Evolutionary conservation across 352 stramenopile species (phyloP), one percentile per base, ranked within the genome.

Genomic region (Phytopythium helicoides): DNA sequence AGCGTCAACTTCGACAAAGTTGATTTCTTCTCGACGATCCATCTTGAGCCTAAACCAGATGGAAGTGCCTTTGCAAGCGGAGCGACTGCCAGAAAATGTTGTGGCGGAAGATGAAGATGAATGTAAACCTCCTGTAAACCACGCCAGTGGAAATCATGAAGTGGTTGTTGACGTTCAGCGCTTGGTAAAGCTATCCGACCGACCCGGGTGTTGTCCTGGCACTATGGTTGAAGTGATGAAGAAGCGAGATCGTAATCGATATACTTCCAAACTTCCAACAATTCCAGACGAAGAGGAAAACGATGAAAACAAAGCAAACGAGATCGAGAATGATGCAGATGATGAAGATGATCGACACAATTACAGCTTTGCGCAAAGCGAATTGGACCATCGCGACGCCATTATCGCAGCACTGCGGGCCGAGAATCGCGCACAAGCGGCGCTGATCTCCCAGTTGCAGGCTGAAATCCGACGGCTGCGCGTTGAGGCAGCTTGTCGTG

Each of bases 341-440:
- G 36, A 41, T n/a, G 36, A 41, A 33, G 28, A 33, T 33, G 36
- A n/a, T 41, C 15, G 36, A 41, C 15, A 41, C 6, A n/a, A 14
- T n/a, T n/a, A 21, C 36, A 21, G 14, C 36, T 21, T 22, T n/a
- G 15, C 14, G 8, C 36, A 41, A 21, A 21, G 18, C 6, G 36
- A 41, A 14, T 14, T 41, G 36, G 36, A 41, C 15, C 36, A 41
- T 14, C 36, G 36, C 7, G 36, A 41, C 36, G 36, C 36, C 15
- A 21, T 41, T 21, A 41, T 41, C 18, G 36, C 36, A 41, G 36
- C 36, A 21, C 36, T 41, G 36, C 36, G 36, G 14, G 36, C 36
- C 36, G 36, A 41, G 36, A 41, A 41, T 21, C 36, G 36, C 15
- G 36, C 36, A 11, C 36, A 41, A 14, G 36, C 36, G 14, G 36